Evolutionary conservation across 1,139 yeast genomes (phyloP).

Genomic region (Zygosaccharomyces sapae): DNA sequence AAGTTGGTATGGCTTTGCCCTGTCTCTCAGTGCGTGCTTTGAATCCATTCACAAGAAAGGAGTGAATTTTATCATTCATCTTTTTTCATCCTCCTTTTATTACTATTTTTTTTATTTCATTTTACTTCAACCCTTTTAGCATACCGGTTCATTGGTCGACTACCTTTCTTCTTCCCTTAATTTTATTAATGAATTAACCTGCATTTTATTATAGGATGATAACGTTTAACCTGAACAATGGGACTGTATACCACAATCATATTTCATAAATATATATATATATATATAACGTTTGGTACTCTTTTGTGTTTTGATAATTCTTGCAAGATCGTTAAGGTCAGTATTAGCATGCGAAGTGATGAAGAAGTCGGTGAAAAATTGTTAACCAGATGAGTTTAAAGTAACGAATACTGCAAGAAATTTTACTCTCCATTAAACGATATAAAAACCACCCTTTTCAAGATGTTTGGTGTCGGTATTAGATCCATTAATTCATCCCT

Average conservation of each 20-base stretch:
- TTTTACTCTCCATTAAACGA: neutral
- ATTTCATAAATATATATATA: neutral
- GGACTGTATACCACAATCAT: constrained; percentile 1
- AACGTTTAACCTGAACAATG: constrained; percentile 1
- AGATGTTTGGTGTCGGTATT: constrained; percentile 5
- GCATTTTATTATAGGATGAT: constrained; percentile 6
- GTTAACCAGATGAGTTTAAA: neutral
- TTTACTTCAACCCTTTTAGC: neutral
- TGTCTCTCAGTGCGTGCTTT: constrained; percentile 90
- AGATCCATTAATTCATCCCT: neutral
- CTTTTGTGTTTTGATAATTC: neutral
- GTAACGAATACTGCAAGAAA: neutral
- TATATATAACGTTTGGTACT: neutral
- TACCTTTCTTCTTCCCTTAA: neutral
- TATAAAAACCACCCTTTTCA: neutral
- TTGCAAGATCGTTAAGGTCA: neutral
- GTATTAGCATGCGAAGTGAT: neutral
- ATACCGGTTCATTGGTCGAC: neutral
- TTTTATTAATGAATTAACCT: constrained; percentile 3
- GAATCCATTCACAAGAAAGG: constrained; percentile 61
- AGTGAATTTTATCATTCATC: constrained; percentile 2
- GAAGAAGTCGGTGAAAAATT: neutral
- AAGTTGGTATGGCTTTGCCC: constrained; percentile 91
- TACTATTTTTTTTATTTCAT: neutral
- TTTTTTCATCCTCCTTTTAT: neutral